phyloP scores from a whole-genome alignment of 2,329 filamentous ascomycete species.

The Colletotrichum abscissum region DNA sequence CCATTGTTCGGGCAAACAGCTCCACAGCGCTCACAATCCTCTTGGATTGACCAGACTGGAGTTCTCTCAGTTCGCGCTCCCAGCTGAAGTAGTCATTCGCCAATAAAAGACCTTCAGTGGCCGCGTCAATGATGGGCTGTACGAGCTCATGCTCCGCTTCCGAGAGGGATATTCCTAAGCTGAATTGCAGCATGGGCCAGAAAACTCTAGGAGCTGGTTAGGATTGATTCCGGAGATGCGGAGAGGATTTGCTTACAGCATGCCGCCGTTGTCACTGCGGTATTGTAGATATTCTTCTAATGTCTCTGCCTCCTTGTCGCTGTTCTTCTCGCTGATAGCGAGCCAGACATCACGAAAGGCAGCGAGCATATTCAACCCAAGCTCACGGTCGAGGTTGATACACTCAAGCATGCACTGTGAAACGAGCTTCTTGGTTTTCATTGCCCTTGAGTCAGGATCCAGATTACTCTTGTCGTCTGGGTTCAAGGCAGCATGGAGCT shows the following conservation, averaged over 20 bases:
- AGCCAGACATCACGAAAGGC: slow-evolving; percentile 18
- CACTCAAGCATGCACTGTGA: slow-evolving; percentile 7
- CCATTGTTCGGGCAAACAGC: slow-evolving; percentile 13
- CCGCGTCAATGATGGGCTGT: slow-evolving; percentile 7
- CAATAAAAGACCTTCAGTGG: slow-evolving; percentile 11
- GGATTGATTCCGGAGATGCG: not conserved
- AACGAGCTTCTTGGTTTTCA: slow-evolving; percentile 17
- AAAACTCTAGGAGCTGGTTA: not conserved
- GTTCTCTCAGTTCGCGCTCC: slow-evolving; percentile 16
- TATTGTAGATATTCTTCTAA: slow-evolving; percentile 19
- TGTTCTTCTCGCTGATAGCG: slow-evolving; percentile 3
- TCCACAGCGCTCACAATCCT: slow-evolving; percentile 22
- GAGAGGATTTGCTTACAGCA: not conserved
- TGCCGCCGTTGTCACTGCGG: slow-evolving; percentile 20
- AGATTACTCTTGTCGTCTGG: not conserved
- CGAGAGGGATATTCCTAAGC: slow-evolving; percentile 4
- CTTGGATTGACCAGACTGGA: not conserved
- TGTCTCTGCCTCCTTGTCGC: not conserved
- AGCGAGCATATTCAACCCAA: slow-evolving; percentile 19
- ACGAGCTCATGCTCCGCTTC: not conserved
- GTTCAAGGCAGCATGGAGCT: slow-evolving; percentile 5
- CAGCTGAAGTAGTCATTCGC: slow-evolving; percentile 29
- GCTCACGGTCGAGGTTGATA: slow-evolving; percentile 9
- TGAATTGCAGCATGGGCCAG: slow-evolving; percentile 25
- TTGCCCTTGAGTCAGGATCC: not conserved